Base-by-base conservation (phyloP, 192 early-diverging fungal species). In the Coemansia sp. region DNA sequence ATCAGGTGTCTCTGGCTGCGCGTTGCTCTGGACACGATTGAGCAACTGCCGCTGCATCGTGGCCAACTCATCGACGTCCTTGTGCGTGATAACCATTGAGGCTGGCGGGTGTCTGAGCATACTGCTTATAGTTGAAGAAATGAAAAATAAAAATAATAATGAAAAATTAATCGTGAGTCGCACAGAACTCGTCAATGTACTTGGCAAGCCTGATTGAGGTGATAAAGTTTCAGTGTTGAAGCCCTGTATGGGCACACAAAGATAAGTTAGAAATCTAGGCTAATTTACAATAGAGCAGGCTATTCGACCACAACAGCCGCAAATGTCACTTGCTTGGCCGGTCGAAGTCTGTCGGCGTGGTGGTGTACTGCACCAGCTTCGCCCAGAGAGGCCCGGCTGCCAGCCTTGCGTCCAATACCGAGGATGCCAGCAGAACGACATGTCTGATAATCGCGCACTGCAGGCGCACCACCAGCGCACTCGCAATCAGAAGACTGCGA, bases 51-150 rank as follows among this genome's bases (percentile, higher is more conserved):
- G 76, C 64, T 84, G 81, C 47, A 49, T 63, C 15, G 73, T 59
- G 2, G 82, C 82, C 22, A 84, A 71, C 57, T 68, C 74, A 43
- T 84, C 82, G 13, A 76, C 77, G 68, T 84, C 82, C 68, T 78
- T 76, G 69, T 84, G 77, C 47, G 82, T 67, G n/a, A 84, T 62
- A 2, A 59, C 65, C 20, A 78, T 71, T 24, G 71, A 60, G 24
- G 71, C 71, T 38, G 82, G 74, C 15, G 82, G 82, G 51, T 79
- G 73, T 34, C 82, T 68, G 65, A 84, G 75, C 82, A 79, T 84
- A 6, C 9, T 52, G 49, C 11, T 11, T 40, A 10, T 31, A 18
- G n/a, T 65, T 33, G 4, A 12, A 16, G 7, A 42, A 42, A 31
- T 33, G 22, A 3, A 66, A 46, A 29, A 29, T 29, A 29, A 29